Conservation (phyloP, 163 green algal species). For the Scenedesmus sp. region DNA sequence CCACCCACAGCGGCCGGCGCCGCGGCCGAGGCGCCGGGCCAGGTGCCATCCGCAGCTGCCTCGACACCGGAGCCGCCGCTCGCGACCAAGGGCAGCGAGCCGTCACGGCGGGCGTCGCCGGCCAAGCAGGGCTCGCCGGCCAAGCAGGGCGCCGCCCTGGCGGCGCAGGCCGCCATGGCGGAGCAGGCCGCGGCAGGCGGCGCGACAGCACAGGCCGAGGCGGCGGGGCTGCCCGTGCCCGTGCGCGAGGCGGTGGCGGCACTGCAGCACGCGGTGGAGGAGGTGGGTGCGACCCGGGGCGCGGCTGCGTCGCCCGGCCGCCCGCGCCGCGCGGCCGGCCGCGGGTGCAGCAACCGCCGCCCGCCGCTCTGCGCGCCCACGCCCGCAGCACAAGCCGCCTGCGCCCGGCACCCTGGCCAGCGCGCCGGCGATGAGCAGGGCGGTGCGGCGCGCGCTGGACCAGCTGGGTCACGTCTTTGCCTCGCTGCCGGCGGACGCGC, state of each 20-base stretch:
- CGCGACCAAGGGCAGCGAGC: too few relatives aligned
- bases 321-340: too few relatives aligned
- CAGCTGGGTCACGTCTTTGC: background rate
- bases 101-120: too few relatives aligned
- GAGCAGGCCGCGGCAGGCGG: background rate
- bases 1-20: too few relatives aligned
- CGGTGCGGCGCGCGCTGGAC: slow-evolving; percentile 11
- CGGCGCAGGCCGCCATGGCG: background rate
- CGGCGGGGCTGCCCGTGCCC: background rate
- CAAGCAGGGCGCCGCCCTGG: too few relatives aligned
- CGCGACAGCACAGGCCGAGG: background rate
- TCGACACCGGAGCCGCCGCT: too few relatives aligned
- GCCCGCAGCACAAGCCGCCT: slow-evolving; percentile 25
- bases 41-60: background rate
- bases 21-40: background rate
- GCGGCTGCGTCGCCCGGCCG: too few relatives aligned
- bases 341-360: too few relatives aligned
- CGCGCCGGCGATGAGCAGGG: background rate
- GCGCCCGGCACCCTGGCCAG: background rate
- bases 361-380: too few relatives aligned
- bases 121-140: too few relatives aligned
- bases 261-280: slow-evolving; percentile 18
- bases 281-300: background rate
- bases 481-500: background rate
- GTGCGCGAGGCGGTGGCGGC: background rate